Evolutionary conservation across 106 monocot species (phyloP), one percentile per base, ranked within the genome.

Genomic region (Acorus gramineus): DNA sequence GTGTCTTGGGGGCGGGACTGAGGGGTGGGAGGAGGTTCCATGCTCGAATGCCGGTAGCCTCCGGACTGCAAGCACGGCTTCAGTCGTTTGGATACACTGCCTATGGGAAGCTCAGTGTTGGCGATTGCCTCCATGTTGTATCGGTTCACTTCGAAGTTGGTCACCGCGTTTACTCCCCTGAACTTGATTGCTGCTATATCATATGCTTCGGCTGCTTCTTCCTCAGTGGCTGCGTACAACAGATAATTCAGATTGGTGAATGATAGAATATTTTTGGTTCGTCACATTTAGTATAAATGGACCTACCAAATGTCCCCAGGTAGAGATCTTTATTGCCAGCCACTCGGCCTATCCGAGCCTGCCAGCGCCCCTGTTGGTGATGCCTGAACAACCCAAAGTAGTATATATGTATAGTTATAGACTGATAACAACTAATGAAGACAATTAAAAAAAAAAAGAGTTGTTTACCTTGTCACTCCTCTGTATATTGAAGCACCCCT

Each of bases 261-360:
- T 8, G 12, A 46, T 5, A 6, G 11, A 47, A n/a, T 42, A 4
- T 11, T 47, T 60, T 44, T 43, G 60, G 28, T 28, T 28, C 28
- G 1, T 28, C 43, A 61, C 42, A 49, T 4, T 5, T 10, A 52
- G 49, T 14, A 14, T 42, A 43, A 48, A 1, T 13, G 2, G 55
- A 69, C 73, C 80, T 72, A 95, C 94, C 50, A 62, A 95, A 95
- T 14, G 94, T 95, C 8, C 94, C 94, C 28, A 95, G 77, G 73
- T 95, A 95, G 52, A 95, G 86, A 74, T 95, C 94, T 54, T 90
- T 95, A 71, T 95, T 95, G 44, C 94, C 94, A 6, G 94, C 84
- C 10, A 95, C 94, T 50, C 94, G 82, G 14, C 94, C 94, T 45
- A 95, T 95, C 52, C 94, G 78, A 46, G 94, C 90, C 71, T 95